These are phyloP conservation scores for Aphanoascus verrucosus DNA, from an alignment of 2,329 filamentous ascomycete species.

Conservation along the genomic window DNA sequence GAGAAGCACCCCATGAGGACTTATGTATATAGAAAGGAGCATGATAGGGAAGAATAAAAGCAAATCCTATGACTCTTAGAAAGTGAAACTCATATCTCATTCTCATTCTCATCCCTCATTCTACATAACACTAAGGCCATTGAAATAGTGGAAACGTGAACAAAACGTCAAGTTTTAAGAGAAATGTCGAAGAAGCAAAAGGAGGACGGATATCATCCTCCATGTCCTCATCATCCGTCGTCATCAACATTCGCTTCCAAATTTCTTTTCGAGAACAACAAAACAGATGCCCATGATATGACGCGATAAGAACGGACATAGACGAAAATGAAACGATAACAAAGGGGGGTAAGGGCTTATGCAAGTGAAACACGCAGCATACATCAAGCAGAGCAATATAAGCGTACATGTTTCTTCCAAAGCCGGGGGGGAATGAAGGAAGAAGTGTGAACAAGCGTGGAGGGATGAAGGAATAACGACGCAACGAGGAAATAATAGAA, in stretches of 20 bases:
- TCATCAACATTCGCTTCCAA: background rate
- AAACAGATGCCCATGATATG: background rate
- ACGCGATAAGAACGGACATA: background rate
- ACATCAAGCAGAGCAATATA: constrained; percentile 7
- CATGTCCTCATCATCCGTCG: constrained; percentile 2
- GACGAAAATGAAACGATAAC: background rate
- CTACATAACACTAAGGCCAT: constrained; percentile 1
- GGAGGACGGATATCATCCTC: background rate
- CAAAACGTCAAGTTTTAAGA: background rate
- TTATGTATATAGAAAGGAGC: background rate
- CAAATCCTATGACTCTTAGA: background rate
- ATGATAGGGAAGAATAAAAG: background rate
- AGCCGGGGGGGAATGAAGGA: background rate
- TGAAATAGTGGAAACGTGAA: background rate
- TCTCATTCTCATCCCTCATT: constrained; percentile 1
- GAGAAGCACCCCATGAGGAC: too few species aligned
- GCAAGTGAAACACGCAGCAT: constrained; percentile 9
- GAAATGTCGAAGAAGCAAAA: too few species aligned
- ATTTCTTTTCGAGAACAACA: background rate
- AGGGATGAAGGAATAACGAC: background rate
- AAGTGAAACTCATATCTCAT: constrained; percentile 7
- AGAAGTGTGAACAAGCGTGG: background rate
- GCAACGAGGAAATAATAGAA: background rate
- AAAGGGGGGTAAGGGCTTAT: background rate
- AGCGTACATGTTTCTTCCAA: constrained; percentile 8